phyloP scores from a whole-genome alignment of 495 filamentous ascomycete genomes.

The Bombardia bombarda region DNA sequence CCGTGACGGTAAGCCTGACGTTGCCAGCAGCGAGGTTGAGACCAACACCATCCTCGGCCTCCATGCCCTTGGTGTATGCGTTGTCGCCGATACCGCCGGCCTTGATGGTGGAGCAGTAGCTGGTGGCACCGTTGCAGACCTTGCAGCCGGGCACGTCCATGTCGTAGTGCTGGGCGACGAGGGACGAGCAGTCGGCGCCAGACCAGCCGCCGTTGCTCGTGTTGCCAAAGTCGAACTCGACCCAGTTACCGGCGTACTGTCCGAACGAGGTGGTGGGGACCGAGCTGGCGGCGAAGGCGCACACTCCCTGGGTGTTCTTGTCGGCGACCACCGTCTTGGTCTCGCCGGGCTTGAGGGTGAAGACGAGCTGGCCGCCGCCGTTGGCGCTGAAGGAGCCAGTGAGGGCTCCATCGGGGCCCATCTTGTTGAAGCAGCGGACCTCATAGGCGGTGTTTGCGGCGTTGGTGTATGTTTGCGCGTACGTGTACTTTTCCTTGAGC shows the following conservation, averaged over 20 bases:
- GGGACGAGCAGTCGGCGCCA: slow-evolving; percentile 29
- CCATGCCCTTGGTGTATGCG: slow-evolving; percentile 29
- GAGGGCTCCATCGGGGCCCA: slow-evolving; percentile 20
- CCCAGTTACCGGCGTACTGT: slow-evolving; percentile 26
- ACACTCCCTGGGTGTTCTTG: slow-evolving; percentile 27
- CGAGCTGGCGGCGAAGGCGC: slow-evolving; percentile 17
- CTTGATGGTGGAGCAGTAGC: slow-evolving; percentile 28
- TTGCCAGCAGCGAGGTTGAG: slow-evolving; percentile 21
- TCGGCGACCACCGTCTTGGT: slow-evolving; percentile 25
- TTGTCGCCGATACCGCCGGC: slow-evolving; percentile 24
- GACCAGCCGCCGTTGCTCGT: slow-evolving; percentile 28
- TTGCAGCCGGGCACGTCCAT: slow-evolving; percentile 27
- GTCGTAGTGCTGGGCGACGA: slow-evolving; percentile 22
- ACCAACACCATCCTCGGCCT: slow-evolving; percentile 26
- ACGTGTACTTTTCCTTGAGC: slow-evolving; percentile 24
- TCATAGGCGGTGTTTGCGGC: slow-evolving; percentile 13
- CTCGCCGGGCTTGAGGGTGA: slow-evolving; percentile 25
- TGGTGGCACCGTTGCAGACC: slow-evolving; percentile 18
- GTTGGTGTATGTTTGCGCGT: slow-evolving; percentile 30
- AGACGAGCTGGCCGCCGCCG: slow-evolving; percentile 16
- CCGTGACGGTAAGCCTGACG: slow-evolving; percentile 11
- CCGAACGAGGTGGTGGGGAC: slow-evolving; percentile 18
- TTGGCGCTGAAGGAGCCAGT: slow-evolving; percentile 24
- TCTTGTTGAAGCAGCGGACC: slow-evolving; percentile 32
- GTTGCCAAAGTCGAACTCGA: slow-evolving; percentile 30